These are phyloP conservation scores for Mycena filopes DNA, from an alignment of 768 basidiomycete genomes.

Conservation along the genomic window DNA sequence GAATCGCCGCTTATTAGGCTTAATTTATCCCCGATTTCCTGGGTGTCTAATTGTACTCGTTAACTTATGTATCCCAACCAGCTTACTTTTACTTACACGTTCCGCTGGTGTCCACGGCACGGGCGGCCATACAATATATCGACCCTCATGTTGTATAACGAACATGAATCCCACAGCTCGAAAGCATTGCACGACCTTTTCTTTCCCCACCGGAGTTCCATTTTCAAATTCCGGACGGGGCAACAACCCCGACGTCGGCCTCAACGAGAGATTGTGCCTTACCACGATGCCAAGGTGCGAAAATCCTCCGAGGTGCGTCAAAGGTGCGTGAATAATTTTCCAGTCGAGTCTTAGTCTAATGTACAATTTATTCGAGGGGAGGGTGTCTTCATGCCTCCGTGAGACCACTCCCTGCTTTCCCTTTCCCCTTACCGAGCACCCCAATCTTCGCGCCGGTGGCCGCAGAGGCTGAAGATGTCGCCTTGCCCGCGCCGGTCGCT, in stretches of 20 bases:
- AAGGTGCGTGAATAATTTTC: too few species aligned
- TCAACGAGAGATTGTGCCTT: too few species aligned
- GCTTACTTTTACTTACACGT: neutral
- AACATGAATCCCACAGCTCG: neutral
- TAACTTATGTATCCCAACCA: constrained; percentile 2
- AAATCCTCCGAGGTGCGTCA: too few species aligned
- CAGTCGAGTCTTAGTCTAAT: too few species aligned
- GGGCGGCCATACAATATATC: neutral
- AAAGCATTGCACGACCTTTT: neutral
- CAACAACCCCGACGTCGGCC: too few species aligned
- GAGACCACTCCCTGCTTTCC: neutral
- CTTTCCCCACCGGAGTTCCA: neutral
- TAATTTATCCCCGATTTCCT: constrained; percentile 12
- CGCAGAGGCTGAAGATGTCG: constrained; percentile 16
- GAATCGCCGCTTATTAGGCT: neutral
- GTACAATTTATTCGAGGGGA: too few species aligned
- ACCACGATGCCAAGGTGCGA: too few species aligned
- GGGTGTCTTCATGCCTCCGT: too few species aligned
- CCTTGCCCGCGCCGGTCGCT: constrained; percentile 7
- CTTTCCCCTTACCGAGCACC: constrained; percentile 19
- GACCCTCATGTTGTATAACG: neutral
- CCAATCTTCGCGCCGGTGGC: constrained; percentile 14
- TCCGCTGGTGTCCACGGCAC: neutral
- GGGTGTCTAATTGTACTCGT: neutral
- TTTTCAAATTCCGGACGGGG: neutral